Percentiles rank a stretch among this genome's conserved stretches.
Conservation (phyloP, 306 rosid genomes). For the Prosopis cineraria region DNA sequence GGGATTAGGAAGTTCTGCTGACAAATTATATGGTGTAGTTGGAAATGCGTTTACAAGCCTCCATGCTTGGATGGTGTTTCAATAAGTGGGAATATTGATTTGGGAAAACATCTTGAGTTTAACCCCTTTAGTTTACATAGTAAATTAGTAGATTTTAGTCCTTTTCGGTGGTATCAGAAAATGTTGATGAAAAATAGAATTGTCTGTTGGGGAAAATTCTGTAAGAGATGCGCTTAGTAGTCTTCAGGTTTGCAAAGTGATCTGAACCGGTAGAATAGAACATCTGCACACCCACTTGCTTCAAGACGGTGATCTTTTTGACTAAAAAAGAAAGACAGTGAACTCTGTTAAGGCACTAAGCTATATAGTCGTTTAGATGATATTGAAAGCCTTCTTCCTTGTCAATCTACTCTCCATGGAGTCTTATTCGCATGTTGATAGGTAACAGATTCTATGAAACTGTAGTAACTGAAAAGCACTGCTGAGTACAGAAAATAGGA, state of each 20-base stretch:
- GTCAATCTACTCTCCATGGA: slow-evolving; percentile 23
- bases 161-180: slow-evolving; percentile 15
- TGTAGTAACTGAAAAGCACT: neutral
- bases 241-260: neutral
- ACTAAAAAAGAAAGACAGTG: too few species aligned
- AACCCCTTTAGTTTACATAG: neutral
- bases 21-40: slow-evolving; percentile 1
- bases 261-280: neutral
- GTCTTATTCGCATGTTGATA: neutral
- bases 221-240: slow-evolving; percentile 5
- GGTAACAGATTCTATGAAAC: neutral
- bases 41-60: slow-evolving; percentile 2
- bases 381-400: neutral
- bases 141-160: slow-evolving; percentile 7
- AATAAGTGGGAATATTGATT: slow-evolving; percentile 13
- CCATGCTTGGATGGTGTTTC: neutral
- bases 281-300: neutral
- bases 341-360: neutral
- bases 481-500: neutral
- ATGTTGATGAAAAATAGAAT: neutral
- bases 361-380: neutral
- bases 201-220: slow-evolving; percentile 21
- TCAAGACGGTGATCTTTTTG: neutral
- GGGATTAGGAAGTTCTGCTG: slow-evolving; percentile 20
- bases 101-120: neutral